Percentiles rank a stretch among this genome's conserved stretches.
Conservation (phyloP, 805 yeast genomes). For the Wickerhamomyces bisporus region DNA sequence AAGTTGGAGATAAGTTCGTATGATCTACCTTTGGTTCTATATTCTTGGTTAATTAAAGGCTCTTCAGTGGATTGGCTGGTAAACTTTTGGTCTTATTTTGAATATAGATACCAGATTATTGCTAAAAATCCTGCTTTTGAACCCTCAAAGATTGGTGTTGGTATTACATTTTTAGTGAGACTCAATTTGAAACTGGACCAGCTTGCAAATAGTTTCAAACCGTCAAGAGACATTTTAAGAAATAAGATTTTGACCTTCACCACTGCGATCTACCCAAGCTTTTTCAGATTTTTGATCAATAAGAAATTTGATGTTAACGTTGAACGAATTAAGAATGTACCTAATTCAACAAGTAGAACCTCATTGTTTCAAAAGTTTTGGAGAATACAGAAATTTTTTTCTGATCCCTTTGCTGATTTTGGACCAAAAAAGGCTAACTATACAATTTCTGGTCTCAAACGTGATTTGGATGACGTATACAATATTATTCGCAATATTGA, state of each 20-base stretch:
- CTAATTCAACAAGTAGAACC: background rate
- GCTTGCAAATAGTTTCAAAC: constrained; percentile 13
- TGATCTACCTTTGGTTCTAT: constrained; percentile 13
- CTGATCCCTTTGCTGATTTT: constrained; percentile 11
- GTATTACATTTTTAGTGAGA: constrained; percentile 8
- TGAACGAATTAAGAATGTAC: constrained; percentile 9
- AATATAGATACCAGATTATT: constrained; percentile 7
- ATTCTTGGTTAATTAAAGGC: constrained; percentile 6
- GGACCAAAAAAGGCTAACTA: background rate
- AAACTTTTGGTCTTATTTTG: constrained; percentile 19
- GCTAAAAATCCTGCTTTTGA: constrained; percentile 1
- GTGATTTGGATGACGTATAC: background rate
- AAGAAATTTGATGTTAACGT: constrained; percentile 11
- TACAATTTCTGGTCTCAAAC: constrained; percentile 1
- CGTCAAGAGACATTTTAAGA: constrained; percentile 14
- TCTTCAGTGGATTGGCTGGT: constrained; percentile 13
- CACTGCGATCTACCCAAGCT: constrained; percentile 10
- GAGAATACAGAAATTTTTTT: constrained; percentile 14
- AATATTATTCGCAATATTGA: background rate
- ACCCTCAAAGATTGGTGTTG: constrained; percentile 8
- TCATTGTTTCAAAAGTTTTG: constrained; percentile 12
- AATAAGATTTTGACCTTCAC: constrained; percentile 13
- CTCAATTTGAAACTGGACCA: constrained; percentile 13
- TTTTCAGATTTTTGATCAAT: constrained; percentile 11
- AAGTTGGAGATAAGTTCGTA: constrained; percentile 2